Conservation (phyloP, 441 rosid species). For the Erysimum pusillum region DNA sequence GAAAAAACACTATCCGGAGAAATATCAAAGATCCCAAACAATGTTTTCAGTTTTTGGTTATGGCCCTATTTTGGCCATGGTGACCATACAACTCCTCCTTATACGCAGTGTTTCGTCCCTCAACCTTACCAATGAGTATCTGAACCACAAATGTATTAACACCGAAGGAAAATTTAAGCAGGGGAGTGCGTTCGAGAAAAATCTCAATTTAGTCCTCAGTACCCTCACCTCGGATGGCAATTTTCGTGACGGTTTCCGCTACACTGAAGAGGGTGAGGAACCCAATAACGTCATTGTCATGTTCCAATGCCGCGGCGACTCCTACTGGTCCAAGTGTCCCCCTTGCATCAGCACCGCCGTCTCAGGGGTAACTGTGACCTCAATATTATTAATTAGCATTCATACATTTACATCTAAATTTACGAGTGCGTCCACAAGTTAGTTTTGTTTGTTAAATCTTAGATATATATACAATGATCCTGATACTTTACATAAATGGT, state of each 20-base stretch:
- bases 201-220: slow-evolving; percentile 48
- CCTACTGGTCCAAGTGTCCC: slow-evolving; percentile 11
- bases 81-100: neutral
- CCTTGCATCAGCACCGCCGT: neutral
- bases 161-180: slow-evolving; percentile 52
- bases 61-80: neutral
- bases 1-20: neutral
- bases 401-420: neutral
- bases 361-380: neutral
- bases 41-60: neutral
- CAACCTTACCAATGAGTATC: slow-evolving; percentile 11
- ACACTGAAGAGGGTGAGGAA: slow-evolving; percentile 21
- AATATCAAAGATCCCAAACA: slow-evolving; percentile 4
- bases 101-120: neutral
- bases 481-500: neutral
- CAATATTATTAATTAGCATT: neutral
- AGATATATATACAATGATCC: neutral
- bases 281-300: neutral
- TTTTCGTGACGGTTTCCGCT: slow-evolving; percentile 54
- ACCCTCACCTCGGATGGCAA: slow-evolving; percentile 42
- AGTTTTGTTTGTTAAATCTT: neutral
- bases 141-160: slow-evolving; percentile 41
- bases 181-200: slow-evolving; percentile 48
- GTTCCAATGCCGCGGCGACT: slow-evolving; percentile 18
- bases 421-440: neutral